These are phyloP conservation scores for Candida ulmi DNA, from an alignment of 805 yeast species.

Conservation along the genomic window DNA sequence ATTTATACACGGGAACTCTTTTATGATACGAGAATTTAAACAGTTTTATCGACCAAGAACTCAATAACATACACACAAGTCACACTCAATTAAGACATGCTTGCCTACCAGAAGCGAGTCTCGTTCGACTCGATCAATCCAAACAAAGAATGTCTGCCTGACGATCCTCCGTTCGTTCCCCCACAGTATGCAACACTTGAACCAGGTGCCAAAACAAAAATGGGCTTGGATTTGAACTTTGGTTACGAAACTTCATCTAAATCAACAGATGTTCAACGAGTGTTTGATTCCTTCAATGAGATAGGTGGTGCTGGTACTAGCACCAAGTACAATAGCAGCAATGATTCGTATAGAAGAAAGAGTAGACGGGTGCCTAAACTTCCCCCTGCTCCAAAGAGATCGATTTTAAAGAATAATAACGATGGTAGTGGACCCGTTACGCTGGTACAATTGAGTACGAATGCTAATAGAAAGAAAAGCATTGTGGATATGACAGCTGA, in stretches of 20 bases:
- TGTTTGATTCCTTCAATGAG: conserved; percentile 15
- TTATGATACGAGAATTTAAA: too few relatives aligned
- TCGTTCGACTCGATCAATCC: conserved; percentile 22
- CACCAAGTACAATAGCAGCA: too few relatives aligned
- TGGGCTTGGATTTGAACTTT: conserved; percentile 13
- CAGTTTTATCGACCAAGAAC: too few relatives aligned
- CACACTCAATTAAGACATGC: too few relatives aligned
- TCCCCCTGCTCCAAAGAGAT: conserved; percentile 20
- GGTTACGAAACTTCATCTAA: conserved; percentile 16
- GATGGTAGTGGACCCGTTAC: background rate
- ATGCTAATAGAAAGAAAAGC: conserved; percentile 15
- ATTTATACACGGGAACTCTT: too few relatives aligned
- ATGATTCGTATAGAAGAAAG: too few relatives aligned
- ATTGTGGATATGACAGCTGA: conserved; percentile 22
- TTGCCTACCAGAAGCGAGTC: conserved; percentile 17
- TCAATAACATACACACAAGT: too few relatives aligned
- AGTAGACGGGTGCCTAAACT: conserved; percentile 16
- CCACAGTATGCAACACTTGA: conserved; percentile 13
- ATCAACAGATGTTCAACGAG: conserved; percentile 12
- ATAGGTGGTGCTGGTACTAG: conserved; percentile 3
- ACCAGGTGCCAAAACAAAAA: background rate
- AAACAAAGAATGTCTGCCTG: conserved; percentile 10
- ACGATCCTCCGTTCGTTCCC: conserved; percentile 21
- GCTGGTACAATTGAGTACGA: background rate
- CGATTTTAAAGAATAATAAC: conserved; percentile 15